Evolutionary conservation across 2,329 filamentous ascomycete genomes (phyloP), one percentile per base, ranked within the genome.

Genomic region (Ascochyta lentis): DNA sequence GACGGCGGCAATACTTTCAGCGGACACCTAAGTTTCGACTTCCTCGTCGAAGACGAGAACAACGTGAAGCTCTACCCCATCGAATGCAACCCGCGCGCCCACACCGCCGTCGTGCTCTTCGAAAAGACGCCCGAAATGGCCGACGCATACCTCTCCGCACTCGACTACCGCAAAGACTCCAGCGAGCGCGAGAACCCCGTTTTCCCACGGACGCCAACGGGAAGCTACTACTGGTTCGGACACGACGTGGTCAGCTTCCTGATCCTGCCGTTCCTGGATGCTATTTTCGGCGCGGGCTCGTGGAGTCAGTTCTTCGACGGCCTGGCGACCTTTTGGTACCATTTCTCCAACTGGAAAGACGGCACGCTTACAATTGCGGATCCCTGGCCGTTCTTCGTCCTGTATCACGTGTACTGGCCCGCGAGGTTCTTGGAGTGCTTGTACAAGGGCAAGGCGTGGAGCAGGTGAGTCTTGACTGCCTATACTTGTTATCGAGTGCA

Each of bases 1-100:
- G 79, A 79, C 40, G 77, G 81, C 23, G 81, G 83, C 1, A 49
- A 72, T 13, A 65, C 69, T 3, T 77, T 90, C 66, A 91, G 88
- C 0, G 90, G 90, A 0, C 90, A 93, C 68, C 71, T 92, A 29
- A 88, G 84, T 16, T 88, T 93, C 49, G 87, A 91, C 69, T 88
- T 93, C 59, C 77, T 92, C 61, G 83, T 89, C 2, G 81, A 85
- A 43, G 49, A 65, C 26, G 55, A 63, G 31, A 50, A 66, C 13
- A 62, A 73, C 61, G 65, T 77, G 12, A 67, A 63, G 26, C 69
- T 90, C 1, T 88, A 85, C 60, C 86, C 87, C 0, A 90, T 91
- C 53, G 88, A 90, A 67, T 90, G 88, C 66, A 91, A 90, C 52
- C 88, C 88, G 0, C 78, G 88, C 13, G 85, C 84, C 0, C 88